Base-by-base conservation (phyloP, 441 rosid species). In the Macaranga tanarius region DNA sequence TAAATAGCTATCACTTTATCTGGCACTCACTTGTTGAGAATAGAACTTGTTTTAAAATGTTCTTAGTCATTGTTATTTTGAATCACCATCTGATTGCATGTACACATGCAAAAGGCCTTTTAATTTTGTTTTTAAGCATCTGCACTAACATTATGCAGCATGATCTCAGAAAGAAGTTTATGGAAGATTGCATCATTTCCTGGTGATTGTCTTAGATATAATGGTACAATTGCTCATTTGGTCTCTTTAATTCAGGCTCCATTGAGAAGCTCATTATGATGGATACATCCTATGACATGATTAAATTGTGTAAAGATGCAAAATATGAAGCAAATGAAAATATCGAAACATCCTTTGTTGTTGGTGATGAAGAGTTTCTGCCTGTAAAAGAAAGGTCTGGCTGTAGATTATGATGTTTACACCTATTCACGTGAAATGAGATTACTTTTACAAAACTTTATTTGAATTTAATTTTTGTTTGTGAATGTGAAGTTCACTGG, bases 281-380 rank as follows among this genome's bases (percentile, higher is more conserved):
- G 97, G 99, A 95, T 80, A 80, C 89, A 19, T 95, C 99, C 10
- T 73, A 86, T 79, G 97, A 93, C 65, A 93, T 93, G 97, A 70
- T 95, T 72, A 88, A 90, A 76, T 72, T 76, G 71, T 95, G 97
- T 73, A 81, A 84, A 84, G 86, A 82, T 76, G 79, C 84, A 69
- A 79, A 78, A 55, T 75, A 76, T 16, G 79, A 76, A 81, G 73
- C 78, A 44, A 69, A 77, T 77, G 81, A 77, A 57, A 77, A 80
- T 57, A 80, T 93, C 0, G 89, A 90, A 69, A 88, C 85, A 34
- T 88, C 89, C 31, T 92, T 80, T 81, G 77, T 93, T 65, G 97
- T 90, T 52, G 98, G 91, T 55, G 98, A 95, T 75, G 98, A 95
- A 81, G 99, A 95, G 86, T 91, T 86, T 82, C 84, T 95, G 72